phyloP scores from a whole-genome alignment of 1,284 basidiomycete species.

The Prillingera fragicola region DNA sequence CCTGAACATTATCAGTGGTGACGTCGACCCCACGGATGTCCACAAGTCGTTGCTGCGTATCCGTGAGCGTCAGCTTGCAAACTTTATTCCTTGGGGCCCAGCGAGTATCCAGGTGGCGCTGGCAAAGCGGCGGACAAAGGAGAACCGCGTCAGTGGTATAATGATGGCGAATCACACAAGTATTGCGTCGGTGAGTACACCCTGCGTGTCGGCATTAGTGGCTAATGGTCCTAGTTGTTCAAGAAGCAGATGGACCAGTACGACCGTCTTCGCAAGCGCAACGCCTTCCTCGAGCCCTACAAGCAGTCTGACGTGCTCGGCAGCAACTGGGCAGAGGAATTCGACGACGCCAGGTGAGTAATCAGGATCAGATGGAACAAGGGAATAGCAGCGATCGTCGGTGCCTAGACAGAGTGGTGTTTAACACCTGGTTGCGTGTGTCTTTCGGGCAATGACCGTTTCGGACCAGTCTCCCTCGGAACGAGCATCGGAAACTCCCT shows the following conservation, averaged over 20 bases:
- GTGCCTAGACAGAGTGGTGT: too few relatives aligned
- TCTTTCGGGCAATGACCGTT: too few relatives aligned
- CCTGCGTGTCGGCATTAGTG: too few relatives aligned
- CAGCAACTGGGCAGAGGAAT: constrained; percentile 84
- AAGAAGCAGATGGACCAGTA: constrained; percentile 95
- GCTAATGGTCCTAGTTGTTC: constrained; percentile 71
- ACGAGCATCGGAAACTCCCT: too few relatives aligned
- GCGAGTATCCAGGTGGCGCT: constrained; percentile 97
- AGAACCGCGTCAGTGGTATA: constrained; percentile 91
- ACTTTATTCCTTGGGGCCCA: constrained; percentile 99
- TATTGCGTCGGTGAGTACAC: constrained; percentile 74
- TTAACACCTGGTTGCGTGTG: too few relatives aligned
- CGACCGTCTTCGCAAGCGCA: constrained; percentile 77
- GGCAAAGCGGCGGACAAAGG: constrained; percentile 82
- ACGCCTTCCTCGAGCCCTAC: constrained; percentile 96
- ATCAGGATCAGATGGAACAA: too few relatives aligned
- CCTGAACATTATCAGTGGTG: constrained; percentile 97
- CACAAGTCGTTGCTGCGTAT: constrained; percentile 97
- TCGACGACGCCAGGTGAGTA: constrained; percentile 78
- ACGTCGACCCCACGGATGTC: constrained; percentile 96
- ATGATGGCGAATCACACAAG: constrained; percentile 99
- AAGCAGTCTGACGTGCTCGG: constrained; percentile 94
- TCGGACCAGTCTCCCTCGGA: too few relatives aligned
- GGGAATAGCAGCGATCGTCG: too few relatives aligned
- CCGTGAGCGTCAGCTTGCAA: constrained; percentile 90